Base-by-base conservation (phyloP, 352 stramenopile genomes). In the Pythium myriotylum region DNA sequence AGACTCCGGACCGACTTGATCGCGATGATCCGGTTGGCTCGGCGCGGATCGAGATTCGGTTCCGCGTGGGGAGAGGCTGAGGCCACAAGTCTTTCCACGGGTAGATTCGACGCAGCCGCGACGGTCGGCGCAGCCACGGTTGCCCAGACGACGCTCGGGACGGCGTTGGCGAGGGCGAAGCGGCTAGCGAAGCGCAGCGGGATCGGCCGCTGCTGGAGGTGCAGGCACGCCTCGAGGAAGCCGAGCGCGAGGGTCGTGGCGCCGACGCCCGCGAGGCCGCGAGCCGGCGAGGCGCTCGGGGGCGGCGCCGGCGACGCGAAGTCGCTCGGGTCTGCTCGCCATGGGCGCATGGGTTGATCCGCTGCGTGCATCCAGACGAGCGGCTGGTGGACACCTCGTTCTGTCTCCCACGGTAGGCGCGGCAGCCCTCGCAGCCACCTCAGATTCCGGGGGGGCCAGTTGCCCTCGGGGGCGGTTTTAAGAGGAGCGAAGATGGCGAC, bases 101-200 rank as follows among this genome's bases (percentile, higher is more conserved):
- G 53, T 8, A 89, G 55, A 35, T 62, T 60, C 3, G 70, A 72
- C 4, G 67, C 74, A 7, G 63, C 56, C 1, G 82, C 82, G n/a
- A 89, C 70, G 49, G 77, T 55, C n/a, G 70, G 67, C 5, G 75
- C 67, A 0, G 79, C 53, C 24, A 84, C 53, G 22, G 72, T 84
- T 42, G 56, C 68, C 83, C 83, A 94, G 22, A 91, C 81, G 23
- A 72, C 66, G 53, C 82, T 92, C 7, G 81, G 81, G 27, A 89
- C 9, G 0, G 88, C 43, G 51, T 92, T 94, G 22, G 57, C 66
- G n/a, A 73, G 43, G 17, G 85, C 85, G 40, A 82, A 92, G 27
- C 46, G 54, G 6, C 83, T 46, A 13, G 85, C 85, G 41, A 92
- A 90, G 2, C 73, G 79, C 54, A 94, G 59, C 13, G 85, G 85